These are phyloP conservation scores for Rhypophila decipiens DNA, from an alignment of 495 filamentous ascomycete genomes.

Conservation along the genomic window DNA sequence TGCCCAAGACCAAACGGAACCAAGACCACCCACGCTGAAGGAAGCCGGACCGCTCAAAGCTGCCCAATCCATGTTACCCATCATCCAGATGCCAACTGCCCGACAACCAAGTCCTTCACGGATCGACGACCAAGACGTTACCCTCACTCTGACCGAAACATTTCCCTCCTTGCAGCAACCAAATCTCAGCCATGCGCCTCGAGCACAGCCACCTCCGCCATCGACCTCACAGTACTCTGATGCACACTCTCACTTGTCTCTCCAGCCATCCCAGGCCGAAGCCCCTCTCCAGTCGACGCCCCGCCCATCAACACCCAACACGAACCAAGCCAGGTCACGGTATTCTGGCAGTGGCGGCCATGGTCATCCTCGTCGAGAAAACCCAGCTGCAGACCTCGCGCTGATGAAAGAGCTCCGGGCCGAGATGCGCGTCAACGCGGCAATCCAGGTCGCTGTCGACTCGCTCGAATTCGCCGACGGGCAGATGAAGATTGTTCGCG, in stretches of 20 bases:
- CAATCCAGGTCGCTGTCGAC: conserved; percentile 26
- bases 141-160: neutral
- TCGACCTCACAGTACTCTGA: neutral
- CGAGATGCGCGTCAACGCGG: conserved; percentile 27
- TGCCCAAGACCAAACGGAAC: neutral
- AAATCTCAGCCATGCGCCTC: too few relatives aligned
- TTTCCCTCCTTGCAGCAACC: too few relatives aligned
- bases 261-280: too few relatives aligned
- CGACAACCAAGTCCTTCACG: too few relatives aligned
- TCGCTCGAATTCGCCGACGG: conserved; percentile 26
- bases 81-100: neutral
- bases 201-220: too few relatives aligned
- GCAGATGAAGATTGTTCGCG: conserved; percentile 21
- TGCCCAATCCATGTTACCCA: neutral
- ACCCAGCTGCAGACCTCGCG: conserved; percentile 6
- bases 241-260: neutral
- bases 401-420: conserved; percentile 19
- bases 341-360: neutral
- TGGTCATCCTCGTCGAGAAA: too few relatives aligned
- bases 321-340: neutral
- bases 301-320: neutral
- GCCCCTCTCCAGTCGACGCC: too few relatives aligned
- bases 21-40: neutral
- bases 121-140: neutral
- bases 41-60: neutral